phyloP scores from a whole-genome alignment of 371 early-diverging fungal genomes.

The Mucor plumbeus region DNA sequence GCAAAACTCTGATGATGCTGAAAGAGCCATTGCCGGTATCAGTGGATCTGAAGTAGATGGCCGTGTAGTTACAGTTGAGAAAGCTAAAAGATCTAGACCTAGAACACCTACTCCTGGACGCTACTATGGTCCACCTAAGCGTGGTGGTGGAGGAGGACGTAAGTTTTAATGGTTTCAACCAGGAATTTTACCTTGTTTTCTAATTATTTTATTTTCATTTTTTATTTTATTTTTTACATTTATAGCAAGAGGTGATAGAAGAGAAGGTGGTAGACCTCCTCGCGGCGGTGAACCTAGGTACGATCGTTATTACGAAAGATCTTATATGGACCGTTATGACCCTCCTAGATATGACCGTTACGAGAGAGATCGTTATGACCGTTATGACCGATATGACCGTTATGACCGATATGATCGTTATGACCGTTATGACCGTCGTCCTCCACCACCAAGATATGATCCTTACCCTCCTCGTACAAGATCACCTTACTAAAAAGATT shows the following conservation, averaged over 20 bases:
- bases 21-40: conserved; percentile 66
- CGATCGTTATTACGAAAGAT: conserved; percentile 58
- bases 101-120: conserved; percentile 89
- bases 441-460: conserved; percentile 59
- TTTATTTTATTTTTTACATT: conserved; percentile 14
- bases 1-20: conserved; percentile 75
- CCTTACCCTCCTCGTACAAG: conserved; percentile 60
- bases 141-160: conserved; percentile 46
- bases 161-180: conserved; percentile 9
- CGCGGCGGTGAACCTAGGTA: conserved; percentile 49
- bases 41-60: conserved; percentile 77
- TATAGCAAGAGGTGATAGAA: conserved; percentile 38
- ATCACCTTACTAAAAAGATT: conserved; percentile 50
- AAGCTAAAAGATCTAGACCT: conserved; percentile 77
- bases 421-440: conserved; percentile 64
- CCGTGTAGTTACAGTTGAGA: conserved; percentile 74
- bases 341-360: conserved; percentile 58
- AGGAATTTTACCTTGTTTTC: no score
- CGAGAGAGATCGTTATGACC: conserved; percentile 62
- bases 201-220: not conserved
- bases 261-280: conserved; percentile 34
- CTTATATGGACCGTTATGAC: conserved; percentile 61
- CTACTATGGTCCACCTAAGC: conserved; percentile 84
- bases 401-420: conserved; percentile 53
- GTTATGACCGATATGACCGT: conserved; percentile 60